Evolutionary conservation across 1,284 basidiomycete genomes (phyloP).

Genomic region (Vanrija pseudolonga): DNA sequence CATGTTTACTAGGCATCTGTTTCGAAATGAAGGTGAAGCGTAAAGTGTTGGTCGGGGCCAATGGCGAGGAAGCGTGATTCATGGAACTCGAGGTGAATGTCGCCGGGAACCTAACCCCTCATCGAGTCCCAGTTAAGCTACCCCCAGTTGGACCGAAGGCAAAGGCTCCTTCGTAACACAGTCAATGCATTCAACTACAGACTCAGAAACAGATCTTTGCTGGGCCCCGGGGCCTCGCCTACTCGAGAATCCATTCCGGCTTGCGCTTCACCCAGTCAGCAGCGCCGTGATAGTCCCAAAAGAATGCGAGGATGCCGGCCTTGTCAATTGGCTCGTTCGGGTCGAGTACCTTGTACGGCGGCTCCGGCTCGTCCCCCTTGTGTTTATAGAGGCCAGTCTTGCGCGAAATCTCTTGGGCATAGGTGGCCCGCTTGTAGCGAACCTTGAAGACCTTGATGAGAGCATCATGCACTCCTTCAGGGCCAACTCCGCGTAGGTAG

Average conservation of each 20-base stretch:
- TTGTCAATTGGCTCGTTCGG: slow-evolving; percentile 13
- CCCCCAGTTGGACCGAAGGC: too few relatives aligned
- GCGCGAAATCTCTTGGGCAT: slow-evolving; percentile 29
- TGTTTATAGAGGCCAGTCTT: slow-evolving; percentile 10
- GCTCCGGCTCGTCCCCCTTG: slow-evolving; percentile 4
- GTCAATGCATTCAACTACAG: too few relatives aligned
- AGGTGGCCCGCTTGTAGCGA: slow-evolving; percentile 28
- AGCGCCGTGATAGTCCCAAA: slow-evolving; percentile 31
- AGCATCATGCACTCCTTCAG: slow-evolving; percentile 10
- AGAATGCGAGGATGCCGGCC: slow-evolving; percentile 14
- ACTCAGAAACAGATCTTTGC: too few relatives aligned
- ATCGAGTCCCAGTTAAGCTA: too few relatives aligned
- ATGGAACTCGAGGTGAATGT: too few relatives aligned
- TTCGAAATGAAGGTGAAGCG: too few relatives aligned
- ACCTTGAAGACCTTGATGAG: slow-evolving; percentile 23
- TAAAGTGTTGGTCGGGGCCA: too few relatives aligned
- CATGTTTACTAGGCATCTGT: too few relatives aligned
- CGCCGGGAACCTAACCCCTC: too few relatives aligned
- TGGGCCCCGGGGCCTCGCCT: not conserved
- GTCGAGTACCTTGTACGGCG: slow-evolving; percentile 16
- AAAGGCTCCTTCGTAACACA: too few relatives aligned
- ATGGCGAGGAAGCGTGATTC: too few relatives aligned
- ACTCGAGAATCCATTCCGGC: slow-evolving; percentile 2
- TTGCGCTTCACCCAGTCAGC: slow-evolving; percentile 28
- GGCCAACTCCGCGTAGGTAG: slow-evolving; percentile 10